A percentile compares a stretch with the other conserved stretches of the same genome.
Conservation (phyloP, 306 rosid species). For the Glycyrrhiza uralensis region DNA sequence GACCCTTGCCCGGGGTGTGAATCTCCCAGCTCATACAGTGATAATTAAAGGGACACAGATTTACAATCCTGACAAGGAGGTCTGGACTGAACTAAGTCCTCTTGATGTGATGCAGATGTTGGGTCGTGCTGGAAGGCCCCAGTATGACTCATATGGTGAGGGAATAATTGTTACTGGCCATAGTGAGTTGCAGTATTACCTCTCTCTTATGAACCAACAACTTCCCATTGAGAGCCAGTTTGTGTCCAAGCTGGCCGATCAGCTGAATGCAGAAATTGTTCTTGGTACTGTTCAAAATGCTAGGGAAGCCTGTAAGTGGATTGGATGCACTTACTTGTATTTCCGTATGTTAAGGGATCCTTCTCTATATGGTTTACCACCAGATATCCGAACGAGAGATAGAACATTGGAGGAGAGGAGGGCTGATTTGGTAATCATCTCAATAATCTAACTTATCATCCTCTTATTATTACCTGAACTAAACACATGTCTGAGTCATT, state of each 20-base stretch:
- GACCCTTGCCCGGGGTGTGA: conserved; percentile 96
- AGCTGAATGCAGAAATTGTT: conserved; percentile 82
- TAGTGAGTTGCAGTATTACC: conserved; percentile 79
- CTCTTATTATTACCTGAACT: not conserved
- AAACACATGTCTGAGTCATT: not conserved
- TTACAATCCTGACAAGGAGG: conserved; percentile 88
- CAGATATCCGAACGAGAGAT: conserved; percentile 60
- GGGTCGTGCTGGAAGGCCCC: conserved; percentile 97
- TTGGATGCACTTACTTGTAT: conserved; percentile 74
- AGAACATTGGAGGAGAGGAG: conserved; percentile 67
- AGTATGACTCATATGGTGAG: conserved; percentile 73
- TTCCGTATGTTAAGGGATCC: conserved; percentile 77
- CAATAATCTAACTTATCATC: not conserved
- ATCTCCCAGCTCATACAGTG: conserved; percentile 84
- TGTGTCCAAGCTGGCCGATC: conserved; percentile 80
- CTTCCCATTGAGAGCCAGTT: conserved; percentile 91
- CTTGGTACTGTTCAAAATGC: conserved; percentile 90
- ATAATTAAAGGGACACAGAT: conserved; percentile 87
- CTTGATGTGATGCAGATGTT: conserved; percentile 91
- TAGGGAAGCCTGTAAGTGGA: conserved; percentile 70
- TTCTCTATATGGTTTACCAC: conserved; percentile 70
- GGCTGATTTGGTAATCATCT: conserved; percentile 71
- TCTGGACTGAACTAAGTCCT: conserved; percentile 93
- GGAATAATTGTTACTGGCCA: conserved; percentile 85
- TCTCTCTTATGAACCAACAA: conserved; percentile 84